A percentile compares a stretch with the other conserved stretches of the same genome.
phyloP scores from a whole-genome alignment of 345 rosid species.

The Salix viminalis region DNA sequence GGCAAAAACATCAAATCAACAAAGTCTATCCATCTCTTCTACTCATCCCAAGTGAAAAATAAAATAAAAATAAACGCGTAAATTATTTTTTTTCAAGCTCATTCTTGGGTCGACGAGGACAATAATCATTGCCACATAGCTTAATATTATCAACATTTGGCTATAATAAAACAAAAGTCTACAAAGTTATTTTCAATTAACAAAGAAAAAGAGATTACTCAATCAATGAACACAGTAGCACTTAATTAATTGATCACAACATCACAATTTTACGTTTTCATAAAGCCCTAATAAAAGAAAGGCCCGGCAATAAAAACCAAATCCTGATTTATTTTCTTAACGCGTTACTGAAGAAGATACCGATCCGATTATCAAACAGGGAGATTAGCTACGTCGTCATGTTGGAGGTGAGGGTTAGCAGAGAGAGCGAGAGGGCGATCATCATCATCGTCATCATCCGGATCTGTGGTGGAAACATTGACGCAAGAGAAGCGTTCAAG shows the following conservation, averaged over 20 bases:
- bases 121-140: background rate
- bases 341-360: background rate
- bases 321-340: background rate
- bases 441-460: slow-evolving; percentile 61
- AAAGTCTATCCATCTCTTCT: background rate
- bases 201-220: background rate
- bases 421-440: slow-evolving; percentile 52
- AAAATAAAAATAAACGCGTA: background rate
- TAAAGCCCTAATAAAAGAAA: background rate
- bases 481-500: slow-evolving; percentile 91
- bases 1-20: background rate
- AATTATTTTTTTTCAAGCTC: background rate
- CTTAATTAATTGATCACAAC: background rate
- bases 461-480: slow-evolving; percentile 57
- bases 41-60: background rate
- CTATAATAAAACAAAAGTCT: background rate
- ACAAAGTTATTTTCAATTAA: background rate
- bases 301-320: background rate
- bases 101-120: background rate
- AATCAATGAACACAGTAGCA: background rate
- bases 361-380: slow-evolving; percentile 15
- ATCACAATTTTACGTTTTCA: background rate
- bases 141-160: background rate
- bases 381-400: slow-evolving; percentile 24
- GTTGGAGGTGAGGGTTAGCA: slow-evolving; percentile 21